Evolutionary conservation across 768 basidiomycete genomes (phyloP).

Genomic region (Lyophyllum shimeji): DNA sequence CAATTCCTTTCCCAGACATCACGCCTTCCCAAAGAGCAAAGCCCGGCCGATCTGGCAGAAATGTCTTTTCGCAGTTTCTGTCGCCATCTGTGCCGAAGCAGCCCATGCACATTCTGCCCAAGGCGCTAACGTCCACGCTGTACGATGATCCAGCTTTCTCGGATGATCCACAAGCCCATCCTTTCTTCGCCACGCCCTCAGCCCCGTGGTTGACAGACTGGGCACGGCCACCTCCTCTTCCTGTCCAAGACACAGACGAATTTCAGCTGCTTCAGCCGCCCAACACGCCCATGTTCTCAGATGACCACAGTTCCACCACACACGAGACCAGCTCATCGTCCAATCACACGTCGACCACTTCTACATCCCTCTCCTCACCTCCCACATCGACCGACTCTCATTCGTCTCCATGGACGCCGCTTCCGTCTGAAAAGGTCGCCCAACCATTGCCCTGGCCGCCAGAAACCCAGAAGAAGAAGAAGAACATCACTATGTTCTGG

Average conservation of each 20-base stretch:
- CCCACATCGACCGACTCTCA: slow-evolving; percentile 16
- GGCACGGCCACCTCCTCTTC: not conserved
- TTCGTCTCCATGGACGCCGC: slow-evolving; percentile 7
- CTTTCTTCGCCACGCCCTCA: slow-evolving; percentile 34
- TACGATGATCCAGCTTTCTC: slow-evolving; percentile 62
- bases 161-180: slow-evolving; percentile 51
- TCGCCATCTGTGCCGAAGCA: slow-evolving; percentile 12
- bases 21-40: slow-evolving; percentile 2
- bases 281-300: slow-evolving; percentile 23
- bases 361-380: slow-evolving; percentile 19
- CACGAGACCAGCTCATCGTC: slow-evolving; percentile 14
- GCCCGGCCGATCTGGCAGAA: slow-evolving; percentile 2
- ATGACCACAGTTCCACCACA: slow-evolving; percentile 16
- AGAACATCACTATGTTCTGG: slow-evolving; percentile 18
- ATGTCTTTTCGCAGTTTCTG: slow-evolving; percentile 18
- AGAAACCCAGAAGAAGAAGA: slow-evolving; percentile 17
- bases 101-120: slow-evolving; percentile 7
- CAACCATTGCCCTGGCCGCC: slow-evolving; percentile 11
- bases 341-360: slow-evolving; percentile 17
- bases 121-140: slow-evolving; percentile 26
- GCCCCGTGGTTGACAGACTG: slow-evolving; percentile 25
- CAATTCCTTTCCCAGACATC: not conserved
- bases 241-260: slow-evolving; percentile 14
- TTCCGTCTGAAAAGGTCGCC: not conserved
- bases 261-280: slow-evolving; percentile 32